A percentile compares a stretch with the other conserved stretches of the same genome.
These are phyloP conservation scores for Herpetomonas tarakana DNA, from an alignment of 208 protist genomes.

Conservation along the genomic window DNA sequence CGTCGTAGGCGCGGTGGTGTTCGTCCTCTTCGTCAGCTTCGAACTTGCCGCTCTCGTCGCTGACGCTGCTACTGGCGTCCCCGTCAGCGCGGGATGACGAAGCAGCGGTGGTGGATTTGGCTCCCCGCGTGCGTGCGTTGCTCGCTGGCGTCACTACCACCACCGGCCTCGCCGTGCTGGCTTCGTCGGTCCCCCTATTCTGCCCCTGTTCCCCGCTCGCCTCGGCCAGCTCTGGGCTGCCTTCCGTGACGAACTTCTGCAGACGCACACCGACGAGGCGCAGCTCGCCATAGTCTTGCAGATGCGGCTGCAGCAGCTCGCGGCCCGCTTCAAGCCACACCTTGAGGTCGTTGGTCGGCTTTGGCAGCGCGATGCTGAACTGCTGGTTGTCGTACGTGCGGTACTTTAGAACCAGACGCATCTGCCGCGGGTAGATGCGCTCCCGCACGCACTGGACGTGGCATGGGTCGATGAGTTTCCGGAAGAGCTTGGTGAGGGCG, in stretches of 20 bases:
- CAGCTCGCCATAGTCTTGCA: slow-evolving; percentile 50
- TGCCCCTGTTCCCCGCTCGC: neutral
- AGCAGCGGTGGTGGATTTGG: too few species aligned
- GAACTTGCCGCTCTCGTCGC: slow-evolving; percentile 11
- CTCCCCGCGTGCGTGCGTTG: too few species aligned
- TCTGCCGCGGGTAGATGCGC: slow-evolving; percentile 33
- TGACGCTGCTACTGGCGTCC: too few species aligned
- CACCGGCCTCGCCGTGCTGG: too few species aligned
- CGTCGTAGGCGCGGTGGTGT: slow-evolving; percentile 7
- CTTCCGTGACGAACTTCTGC: slow-evolving; percentile 29
- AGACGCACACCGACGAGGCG: slow-evolving; percentile 78
- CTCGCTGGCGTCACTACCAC: too few species aligned
- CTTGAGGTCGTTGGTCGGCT: slow-evolving; percentile 72
- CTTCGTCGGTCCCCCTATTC: neutral
- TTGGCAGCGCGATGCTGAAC: slow-evolving; percentile 50
- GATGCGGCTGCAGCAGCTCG: slow-evolving; percentile 62
- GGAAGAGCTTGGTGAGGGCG: slow-evolving; percentile 52
- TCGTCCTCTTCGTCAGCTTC: slow-evolving; percentile 15
- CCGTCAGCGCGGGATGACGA: too few species aligned
- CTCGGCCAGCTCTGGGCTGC: neutral
- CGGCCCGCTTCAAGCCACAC: slow-evolving; percentile 46
- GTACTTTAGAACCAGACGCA: slow-evolving; percentile 69
- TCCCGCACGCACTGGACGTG: slow-evolving; percentile 63
- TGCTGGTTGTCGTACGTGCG: slow-evolving; percentile 69
- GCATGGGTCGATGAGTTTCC: slow-evolving; percentile 36